A percentile compares a stretch with the other conserved stretches of the same genome.
Evolutionary conservation across 495 filamentous ascomycete species (phyloP).

Genomic region (Amorphotheca resinae): DNA sequence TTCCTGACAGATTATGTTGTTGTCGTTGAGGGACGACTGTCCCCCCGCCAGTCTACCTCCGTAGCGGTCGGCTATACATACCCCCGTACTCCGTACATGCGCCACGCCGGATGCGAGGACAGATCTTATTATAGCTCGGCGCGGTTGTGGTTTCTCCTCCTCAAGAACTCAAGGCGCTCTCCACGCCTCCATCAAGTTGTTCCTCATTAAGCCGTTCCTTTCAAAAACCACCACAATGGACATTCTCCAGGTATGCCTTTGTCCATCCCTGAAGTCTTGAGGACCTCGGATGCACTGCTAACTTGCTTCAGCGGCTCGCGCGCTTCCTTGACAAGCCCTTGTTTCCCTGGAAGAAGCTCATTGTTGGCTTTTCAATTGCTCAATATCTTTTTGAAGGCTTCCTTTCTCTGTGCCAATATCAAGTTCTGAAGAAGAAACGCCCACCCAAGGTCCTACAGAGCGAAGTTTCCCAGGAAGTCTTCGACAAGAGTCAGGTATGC

Average conservation of each 20-base stretch:
- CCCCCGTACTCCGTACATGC: not conserved
- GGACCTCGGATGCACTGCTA: too few relatives aligned
- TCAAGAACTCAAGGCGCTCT: too few relatives aligned
- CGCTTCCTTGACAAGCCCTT: constrained; percentile 76
- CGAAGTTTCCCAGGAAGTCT: constrained; percentile 80
- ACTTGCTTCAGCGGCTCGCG: constrained; percentile 60
- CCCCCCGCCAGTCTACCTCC: too few relatives aligned
- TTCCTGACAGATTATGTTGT: too few relatives aligned
- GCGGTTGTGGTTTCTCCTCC: not conserved
- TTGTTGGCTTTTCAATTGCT: constrained; percentile 81
- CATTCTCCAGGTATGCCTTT: constrained; percentile 35
- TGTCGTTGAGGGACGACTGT: too few relatives aligned
- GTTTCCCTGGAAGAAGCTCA: constrained; percentile 95
- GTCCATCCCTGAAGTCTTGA: too few relatives aligned
- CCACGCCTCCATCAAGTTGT: not conserved
- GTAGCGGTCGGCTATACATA: not conserved
- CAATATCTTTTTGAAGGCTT: constrained; percentile 82
- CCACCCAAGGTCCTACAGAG: constrained; percentile 72
- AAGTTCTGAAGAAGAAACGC: constrained; percentile 63
- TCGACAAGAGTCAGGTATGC: constrained; percentile 79
- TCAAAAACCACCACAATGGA: constrained; percentile 28
- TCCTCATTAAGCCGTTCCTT: not conserved
- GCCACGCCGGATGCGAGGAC: not conserved
- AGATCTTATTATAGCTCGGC: not conserved
- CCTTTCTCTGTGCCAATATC: constrained; percentile 77